Evolutionary conservation across 768 basidiomycete genomes (phyloP), one percentile per base, ranked within the genome.

Genomic region (Gelatoporia subvermispora): DNA sequence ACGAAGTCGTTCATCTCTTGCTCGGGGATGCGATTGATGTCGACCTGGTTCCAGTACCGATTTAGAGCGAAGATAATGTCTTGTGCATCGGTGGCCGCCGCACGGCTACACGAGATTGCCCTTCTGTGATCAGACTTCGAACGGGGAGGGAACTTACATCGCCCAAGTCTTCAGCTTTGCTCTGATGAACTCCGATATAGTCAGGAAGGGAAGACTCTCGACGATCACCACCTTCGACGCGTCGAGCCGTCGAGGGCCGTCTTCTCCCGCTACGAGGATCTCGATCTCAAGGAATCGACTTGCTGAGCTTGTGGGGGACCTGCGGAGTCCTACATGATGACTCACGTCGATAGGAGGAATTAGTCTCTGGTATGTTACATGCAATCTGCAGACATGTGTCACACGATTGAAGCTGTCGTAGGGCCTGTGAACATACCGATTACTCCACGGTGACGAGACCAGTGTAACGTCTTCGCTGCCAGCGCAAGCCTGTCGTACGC

Each of bases 11-110:
- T 81, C 89, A 92, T 92, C 61, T 92, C 89, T 50, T 82, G 79
- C 65, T 92, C 89, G 22, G 84, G 82, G 50, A 92, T 84, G 56
- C 89, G 85, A 62, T 92, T 92, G 56, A 91, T 81, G 65, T 92
- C 89, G 52, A 92, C 78, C 47, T 77, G 74, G 61, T 84, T 86
- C 88, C 89, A 91, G 60, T 84, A 88, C 47, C 79, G 80, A 49
- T 78, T 73, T 57, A 93, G 71, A 35, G 80, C 74, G 61, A 80
- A 90, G 37, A 73, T 63, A 57, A 92, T 88, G 53, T 92, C 89
- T 55, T 81, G 80, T 8, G 88, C 88, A 59, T 92, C 89, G 48
- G 76, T 71, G 48, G 88, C 85, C 20, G 72, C 71, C 34, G 79
- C 78, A 45, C 85, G 83, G 62, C 88, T 89, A 66, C 50, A 46